Evolutionary conservation across 345 rosid species (phyloP).

Genomic region (Linum tenue): DNA sequence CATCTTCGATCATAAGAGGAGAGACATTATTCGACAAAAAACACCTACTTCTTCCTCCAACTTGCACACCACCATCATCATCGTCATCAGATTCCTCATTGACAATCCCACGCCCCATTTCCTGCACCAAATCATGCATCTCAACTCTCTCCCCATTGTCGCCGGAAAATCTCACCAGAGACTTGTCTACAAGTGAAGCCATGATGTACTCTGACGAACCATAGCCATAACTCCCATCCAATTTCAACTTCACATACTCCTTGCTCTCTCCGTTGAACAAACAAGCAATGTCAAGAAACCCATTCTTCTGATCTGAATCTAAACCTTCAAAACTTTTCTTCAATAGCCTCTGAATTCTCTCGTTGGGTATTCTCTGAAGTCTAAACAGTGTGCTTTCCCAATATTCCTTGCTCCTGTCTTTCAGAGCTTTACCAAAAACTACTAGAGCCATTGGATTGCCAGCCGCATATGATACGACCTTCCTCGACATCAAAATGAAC

Average conservation of each 20-base stretch:
- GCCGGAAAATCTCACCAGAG: neutral
- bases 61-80: neutral
- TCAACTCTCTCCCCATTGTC: neutral
- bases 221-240: neutral
- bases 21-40: neutral
- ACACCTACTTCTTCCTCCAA: neutral
- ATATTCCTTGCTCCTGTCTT: neutral
- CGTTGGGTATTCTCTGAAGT: neutral
- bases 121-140: neutral
- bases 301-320: neutral
- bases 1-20: neutral
- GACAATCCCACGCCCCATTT: neutral
- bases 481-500: neutral
- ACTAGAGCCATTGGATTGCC: neutral
- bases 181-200: neutral
- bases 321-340: neutral
- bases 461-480: neutral
- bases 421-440: neutral
- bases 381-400: neutral
- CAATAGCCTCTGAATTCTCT: neutral
- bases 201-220: neutral
- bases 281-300: neutral
- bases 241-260: neutral
- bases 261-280: neutral
- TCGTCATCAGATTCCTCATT: neutral